Percentiles rank a stretch among this genome's conserved stretches.
Conservation (phyloP, 495 filamentous ascomycete genomes). For the Elaphomyces granulatus region DNA sequence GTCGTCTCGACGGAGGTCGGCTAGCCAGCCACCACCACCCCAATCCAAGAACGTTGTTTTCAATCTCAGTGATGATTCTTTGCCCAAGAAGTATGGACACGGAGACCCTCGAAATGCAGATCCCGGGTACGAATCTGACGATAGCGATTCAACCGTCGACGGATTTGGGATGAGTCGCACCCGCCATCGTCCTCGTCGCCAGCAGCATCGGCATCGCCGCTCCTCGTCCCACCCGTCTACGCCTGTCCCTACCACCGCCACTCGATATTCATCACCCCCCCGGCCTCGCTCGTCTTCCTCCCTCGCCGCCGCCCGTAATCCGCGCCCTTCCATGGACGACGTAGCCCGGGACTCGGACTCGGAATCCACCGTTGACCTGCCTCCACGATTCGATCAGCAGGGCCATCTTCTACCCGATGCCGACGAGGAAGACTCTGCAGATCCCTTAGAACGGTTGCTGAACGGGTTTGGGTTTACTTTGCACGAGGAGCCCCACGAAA, state of each 20-base stretch:
- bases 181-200: slow-evolving; percentile 7
- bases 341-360: slow-evolving; percentile 18
- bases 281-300: slow-evolving; percentile 4
- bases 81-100: neutral
- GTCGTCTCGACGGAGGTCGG: slow-evolving; percentile 8
- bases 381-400: slow-evolving; percentile 50
- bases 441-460: slow-evolving; percentile 26
- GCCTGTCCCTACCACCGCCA: too few relatives aligned
- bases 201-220: slow-evolving; percentile 16
- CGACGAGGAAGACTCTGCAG: slow-evolving; percentile 22
- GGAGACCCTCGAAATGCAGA: slow-evolving; percentile 3
- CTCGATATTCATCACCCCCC: slow-evolving; percentile 10
- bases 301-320: slow-evolving; percentile 2
- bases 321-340: slow-evolving; percentile 7
- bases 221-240: too few relatives aligned
- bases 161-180: slow-evolving; percentile 4
- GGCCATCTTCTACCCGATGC: slow-evolving; percentile 34
- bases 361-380: slow-evolving; percentile 40
- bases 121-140: slow-evolving; percentile 30
- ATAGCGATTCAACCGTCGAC: slow-evolving; percentile 27
- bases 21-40: slow-evolving; percentile 15
- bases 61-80: slow-evolving; percentile 13
- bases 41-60: slow-evolving; percentile 27
- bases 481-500: too few relatives aligned
- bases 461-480: too few relatives aligned